Conservation (phyloP, 2,329 filamentous ascomycete genomes). For the Cordyceps militaris region DNA sequence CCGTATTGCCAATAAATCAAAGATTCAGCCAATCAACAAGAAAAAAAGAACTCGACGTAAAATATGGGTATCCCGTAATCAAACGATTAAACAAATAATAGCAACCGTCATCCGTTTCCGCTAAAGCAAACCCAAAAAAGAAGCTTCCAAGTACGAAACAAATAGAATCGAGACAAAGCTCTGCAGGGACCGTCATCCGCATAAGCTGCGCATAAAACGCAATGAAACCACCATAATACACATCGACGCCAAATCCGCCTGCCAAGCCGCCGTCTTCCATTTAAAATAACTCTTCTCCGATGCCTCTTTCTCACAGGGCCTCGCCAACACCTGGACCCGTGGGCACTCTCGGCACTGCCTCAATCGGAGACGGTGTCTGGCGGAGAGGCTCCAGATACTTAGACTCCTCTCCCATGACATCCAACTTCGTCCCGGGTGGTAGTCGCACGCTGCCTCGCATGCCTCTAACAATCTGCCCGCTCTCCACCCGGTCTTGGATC, state of each 20-base stretch:
- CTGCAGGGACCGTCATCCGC: not conserved
- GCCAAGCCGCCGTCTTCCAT: not conserved
- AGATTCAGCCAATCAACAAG: not conserved
- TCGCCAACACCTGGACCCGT: conserved; percentile 22
- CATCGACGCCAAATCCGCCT: not conserved
- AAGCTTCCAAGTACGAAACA: not conserved
- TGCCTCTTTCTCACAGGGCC: conserved; percentile 15
- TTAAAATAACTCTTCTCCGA: not conserved
- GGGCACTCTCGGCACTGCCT: conserved; percentile 7
- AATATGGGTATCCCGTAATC: conserved; percentile 13
- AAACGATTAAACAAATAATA: conserved; percentile 8
- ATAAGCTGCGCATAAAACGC: not conserved
- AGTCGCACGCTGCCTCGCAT: conserved; percentile 60
- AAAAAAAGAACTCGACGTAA: not conserved
- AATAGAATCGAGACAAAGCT: not conserved
- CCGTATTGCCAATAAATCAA: not conserved
- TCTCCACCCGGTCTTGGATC: conserved; percentile 83
- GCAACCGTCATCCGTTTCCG: conserved; percentile 5
- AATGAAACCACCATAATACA: not conserved
- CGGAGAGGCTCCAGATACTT: conserved; percentile 33
- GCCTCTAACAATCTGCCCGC: conserved; percentile 62
- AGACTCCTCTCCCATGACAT: conserved; percentile 27
- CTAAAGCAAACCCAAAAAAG: conserved; percentile 4
- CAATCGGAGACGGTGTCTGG: conserved; percentile 28
- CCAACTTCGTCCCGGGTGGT: conserved; percentile 38